Conservation (phyloP, 75 land plant genomes). For the Cryptomeria japonica region DNA sequence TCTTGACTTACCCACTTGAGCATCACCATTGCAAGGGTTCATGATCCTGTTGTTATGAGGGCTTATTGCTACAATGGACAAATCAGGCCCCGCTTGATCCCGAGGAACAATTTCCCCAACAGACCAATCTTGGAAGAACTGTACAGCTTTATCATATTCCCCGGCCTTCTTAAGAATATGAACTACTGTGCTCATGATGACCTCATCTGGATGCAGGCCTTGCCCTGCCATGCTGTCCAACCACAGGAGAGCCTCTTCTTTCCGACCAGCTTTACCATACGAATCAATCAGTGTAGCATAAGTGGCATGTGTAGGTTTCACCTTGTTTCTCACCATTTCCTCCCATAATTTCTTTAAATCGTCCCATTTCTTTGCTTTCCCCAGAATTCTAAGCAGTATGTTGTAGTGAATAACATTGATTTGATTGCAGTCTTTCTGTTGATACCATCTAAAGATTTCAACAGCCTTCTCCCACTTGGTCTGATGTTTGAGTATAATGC, state of each 20-base stretch:
- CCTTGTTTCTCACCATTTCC: conserved; percentile 56
- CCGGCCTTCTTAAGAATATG: conserved; percentile 68
- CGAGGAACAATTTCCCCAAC: neutral
- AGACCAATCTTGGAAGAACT: conserved; percentile 57
- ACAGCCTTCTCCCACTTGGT: conserved; percentile 67
- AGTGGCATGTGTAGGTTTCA: conserved; percentile 67
- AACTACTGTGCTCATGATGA: conserved; percentile 72
- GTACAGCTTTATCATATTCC: conserved; percentile 57
- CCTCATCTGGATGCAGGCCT: conserved; percentile 81
- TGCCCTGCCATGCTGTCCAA: conserved; percentile 53
- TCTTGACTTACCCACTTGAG: conserved; percentile 8
- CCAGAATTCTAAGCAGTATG: conserved; percentile 71
- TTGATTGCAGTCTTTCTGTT: conserved; percentile 47
- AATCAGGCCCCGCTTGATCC: neutral
- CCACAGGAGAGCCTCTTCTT: conserved; percentile 60
- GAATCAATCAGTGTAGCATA: conserved; percentile 87
- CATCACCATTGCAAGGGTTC: neutral
- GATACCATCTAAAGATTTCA: conserved; percentile 75
- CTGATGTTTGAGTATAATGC: conserved; percentile 83
- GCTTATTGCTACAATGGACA: neutral
- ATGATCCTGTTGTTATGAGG: neutral
- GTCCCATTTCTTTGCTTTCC: conserved; percentile 64
- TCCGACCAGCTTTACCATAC: conserved; percentile 70
- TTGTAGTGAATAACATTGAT: conserved; percentile 84
- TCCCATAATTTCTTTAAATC: conserved; percentile 49